Percentiles rank a stretch among this genome's conserved stretches.
These are phyloP conservation scores for Hymenoscyphus salicellus DNA, from an alignment of 2,329 filamentous ascomycete genomes.

Conservation along the genomic window DNA sequence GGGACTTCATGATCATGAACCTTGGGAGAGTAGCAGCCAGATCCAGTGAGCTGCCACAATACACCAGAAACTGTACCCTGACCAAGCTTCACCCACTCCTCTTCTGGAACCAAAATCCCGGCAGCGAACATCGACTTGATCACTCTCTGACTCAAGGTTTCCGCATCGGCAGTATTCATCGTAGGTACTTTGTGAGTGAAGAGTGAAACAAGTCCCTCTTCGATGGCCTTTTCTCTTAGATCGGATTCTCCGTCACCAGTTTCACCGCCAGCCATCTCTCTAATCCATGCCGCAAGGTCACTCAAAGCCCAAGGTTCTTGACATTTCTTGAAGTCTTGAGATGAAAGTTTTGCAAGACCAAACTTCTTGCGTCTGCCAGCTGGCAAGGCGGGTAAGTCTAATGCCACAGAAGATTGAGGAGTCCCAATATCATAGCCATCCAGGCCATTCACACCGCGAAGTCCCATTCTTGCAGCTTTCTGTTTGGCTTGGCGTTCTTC, in stretches of 20 bases:
- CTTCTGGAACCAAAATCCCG: slow-evolving; percentile 77
- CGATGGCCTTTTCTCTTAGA: slow-evolving; percentile 77
- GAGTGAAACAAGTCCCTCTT: slow-evolving; percentile 81
- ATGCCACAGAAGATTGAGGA: slow-evolving; percentile 54
- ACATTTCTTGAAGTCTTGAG: slow-evolving; percentile 79
- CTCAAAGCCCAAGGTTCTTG: slow-evolving; percentile 90
- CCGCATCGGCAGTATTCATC: slow-evolving; percentile 97
- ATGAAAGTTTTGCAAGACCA: slow-evolving; percentile 76
- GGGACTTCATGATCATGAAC: slow-evolving; percentile 64
- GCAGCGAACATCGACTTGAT: slow-evolving; percentile 76
- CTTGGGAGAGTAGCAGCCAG: slow-evolving; percentile 84
- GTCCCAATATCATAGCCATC: slow-evolving; percentile 57
- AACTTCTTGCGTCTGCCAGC: slow-evolving; percentile 78
- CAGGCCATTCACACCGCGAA: slow-evolving; percentile 51
- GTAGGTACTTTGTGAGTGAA: slow-evolving; percentile 95
- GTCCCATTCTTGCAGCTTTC: slow-evolving; percentile 48
- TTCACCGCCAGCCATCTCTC: slow-evolving; percentile 63
- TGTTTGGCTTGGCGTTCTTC: slow-evolving; percentile 60
- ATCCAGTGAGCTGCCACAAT: slow-evolving; percentile 86
- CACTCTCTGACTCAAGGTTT: slow-evolving; percentile 75
- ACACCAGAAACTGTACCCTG: slow-evolving; percentile 79
- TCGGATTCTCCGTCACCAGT: slow-evolving; percentile 76
- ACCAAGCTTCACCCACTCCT: slow-evolving; percentile 97
- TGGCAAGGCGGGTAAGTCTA: slow-evolving; percentile 83
- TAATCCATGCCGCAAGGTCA: slow-evolving; percentile 81